phyloP scores from a whole-genome alignment of 495 filamentous ascomycete genomes.

The Penicillium crystallinum region DNA sequence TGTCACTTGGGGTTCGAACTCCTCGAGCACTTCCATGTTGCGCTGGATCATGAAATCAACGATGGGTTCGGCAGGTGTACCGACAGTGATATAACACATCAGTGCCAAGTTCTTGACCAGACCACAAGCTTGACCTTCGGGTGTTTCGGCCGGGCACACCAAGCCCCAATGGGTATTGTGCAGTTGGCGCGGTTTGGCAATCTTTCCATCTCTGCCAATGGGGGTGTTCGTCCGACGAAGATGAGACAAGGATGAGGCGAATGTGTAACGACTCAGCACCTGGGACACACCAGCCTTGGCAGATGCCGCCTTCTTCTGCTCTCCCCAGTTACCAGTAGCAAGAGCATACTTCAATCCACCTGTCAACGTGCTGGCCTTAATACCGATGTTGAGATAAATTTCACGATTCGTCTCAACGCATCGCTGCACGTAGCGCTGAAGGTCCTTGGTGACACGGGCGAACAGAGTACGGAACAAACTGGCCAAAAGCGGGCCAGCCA shows the following conservation, averaged over 20 bases:
- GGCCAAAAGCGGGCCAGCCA: constrained; percentile 89
- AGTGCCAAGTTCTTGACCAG: constrained; percentile 96
- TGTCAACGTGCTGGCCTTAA: constrained; percentile 86
- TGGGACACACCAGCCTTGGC: constrained; percentile 96
- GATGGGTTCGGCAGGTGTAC: constrained; percentile 82
- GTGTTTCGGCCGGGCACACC: constrained; percentile 95
- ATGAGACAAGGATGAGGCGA: constrained; percentile 93
- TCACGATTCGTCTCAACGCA: constrained; percentile 84
- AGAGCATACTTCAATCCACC: constrained; percentile 94
- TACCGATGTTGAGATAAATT: constrained; percentile 81
- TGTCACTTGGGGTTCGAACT: constrained; percentile 83
- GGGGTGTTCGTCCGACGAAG: constrained; percentile 95
- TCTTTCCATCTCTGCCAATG: constrained; percentile 95
- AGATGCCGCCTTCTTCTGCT: constrained; percentile 94
- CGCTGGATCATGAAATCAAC: constrained; percentile 90
- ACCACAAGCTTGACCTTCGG: constrained; percentile 97
- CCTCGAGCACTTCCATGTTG: constrained; percentile 93
- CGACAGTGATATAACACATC: constrained; percentile 97
- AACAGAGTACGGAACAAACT: constrained; percentile 88
- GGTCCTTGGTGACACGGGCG: constrained; percentile 79
- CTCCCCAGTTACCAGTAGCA: constrained; percentile 99
- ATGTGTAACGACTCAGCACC: constrained; percentile 96
- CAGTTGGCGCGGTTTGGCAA: constrained; percentile 94
- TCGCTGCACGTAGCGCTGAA: constrained; percentile 82
- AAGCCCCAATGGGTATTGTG: constrained; percentile 99